These are phyloP conservation scores for Chenopodium quinoa DNA, from an alignment of 148 eudicot genomes.

Conservation along the genomic window DNA sequence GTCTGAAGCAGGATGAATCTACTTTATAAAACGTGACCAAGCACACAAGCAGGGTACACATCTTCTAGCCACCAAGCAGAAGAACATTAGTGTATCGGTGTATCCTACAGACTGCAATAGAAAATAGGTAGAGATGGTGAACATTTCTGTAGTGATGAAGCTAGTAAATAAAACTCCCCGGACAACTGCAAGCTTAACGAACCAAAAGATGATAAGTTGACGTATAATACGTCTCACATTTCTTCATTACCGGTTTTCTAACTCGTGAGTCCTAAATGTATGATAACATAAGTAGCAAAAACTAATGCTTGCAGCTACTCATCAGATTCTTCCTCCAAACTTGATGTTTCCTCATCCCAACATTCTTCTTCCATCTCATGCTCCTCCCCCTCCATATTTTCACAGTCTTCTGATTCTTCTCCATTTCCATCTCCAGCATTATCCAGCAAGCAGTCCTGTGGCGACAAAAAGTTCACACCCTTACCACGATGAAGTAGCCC, in stretches of 20 bases:
- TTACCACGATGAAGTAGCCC: slow-evolving; percentile 73
- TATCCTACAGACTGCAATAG: neutral
- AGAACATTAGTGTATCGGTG: neutral
- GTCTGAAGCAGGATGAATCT: neutral
- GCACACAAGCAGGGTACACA: neutral
- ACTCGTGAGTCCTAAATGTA: neutral
- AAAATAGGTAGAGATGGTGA: neutral
- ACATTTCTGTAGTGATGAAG: neutral
- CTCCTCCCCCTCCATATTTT: slow-evolving; percentile 31
- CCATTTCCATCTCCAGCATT: slow-evolving; percentile 29
- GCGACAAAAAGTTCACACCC: slow-evolving; percentile 48
- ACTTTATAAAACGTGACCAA: neutral
- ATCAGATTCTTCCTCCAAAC: slow-evolving; percentile 43
- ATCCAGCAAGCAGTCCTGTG: slow-evolving; percentile 44
- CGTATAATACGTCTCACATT: neutral
- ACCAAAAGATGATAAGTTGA: neutral
- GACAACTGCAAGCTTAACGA: neutral
- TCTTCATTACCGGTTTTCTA: neutral
- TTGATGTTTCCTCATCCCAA: slow-evolving; percentile 42
- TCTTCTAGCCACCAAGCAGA: neutral
- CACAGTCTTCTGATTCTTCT: slow-evolving; percentile 9
- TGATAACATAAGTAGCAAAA: neutral
- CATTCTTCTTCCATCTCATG: slow-evolving; percentile 50
- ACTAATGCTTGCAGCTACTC: slow-evolving; percentile 25
- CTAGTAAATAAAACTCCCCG: neutral